Conservation (phyloP, 2,329 filamentous ascomycete species). For the Scedosporium minutisporum region DNA sequence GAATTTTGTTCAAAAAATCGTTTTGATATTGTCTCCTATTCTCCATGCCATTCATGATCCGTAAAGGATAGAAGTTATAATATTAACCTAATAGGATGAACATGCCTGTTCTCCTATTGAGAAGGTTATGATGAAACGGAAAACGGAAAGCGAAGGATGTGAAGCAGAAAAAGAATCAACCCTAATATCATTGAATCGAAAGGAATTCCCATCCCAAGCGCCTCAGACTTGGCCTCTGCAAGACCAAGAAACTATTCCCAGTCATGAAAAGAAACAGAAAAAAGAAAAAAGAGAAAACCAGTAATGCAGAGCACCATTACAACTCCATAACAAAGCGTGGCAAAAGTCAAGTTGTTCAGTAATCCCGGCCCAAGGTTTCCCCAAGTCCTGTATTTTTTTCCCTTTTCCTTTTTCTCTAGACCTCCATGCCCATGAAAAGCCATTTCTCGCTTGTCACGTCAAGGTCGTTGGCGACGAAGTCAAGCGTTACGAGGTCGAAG, state of each 20-base stretch:
- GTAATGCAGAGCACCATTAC: constrained; percentile 7
- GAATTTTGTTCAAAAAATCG: too few relatives aligned
- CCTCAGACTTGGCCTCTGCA: background rate
- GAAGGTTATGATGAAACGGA: too few relatives aligned
- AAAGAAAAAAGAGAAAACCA: constrained; percentile 1
- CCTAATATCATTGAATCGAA: too few relatives aligned
- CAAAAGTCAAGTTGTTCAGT: constrained; percentile 10
- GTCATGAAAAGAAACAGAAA: constrained; percentile 12
- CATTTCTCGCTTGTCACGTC: constrained; percentile 67
- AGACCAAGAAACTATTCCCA: constrained; percentile 7
- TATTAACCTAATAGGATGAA: background rate
- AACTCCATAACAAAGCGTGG: constrained; percentile 4
- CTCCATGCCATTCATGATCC: background rate
- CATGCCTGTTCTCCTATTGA: background rate
- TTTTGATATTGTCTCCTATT: too few relatives aligned
- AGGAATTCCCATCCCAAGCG: too few relatives aligned
- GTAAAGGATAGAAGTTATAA: background rate
- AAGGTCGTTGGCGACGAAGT: constrained; percentile 57
- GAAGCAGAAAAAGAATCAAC: too few relatives aligned
- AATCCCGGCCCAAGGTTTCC: background rate
- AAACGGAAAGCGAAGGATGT: too few relatives aligned
- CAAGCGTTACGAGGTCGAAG: constrained; percentile 72
- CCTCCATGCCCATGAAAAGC: constrained; percentile 83
- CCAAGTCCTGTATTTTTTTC: background rate
- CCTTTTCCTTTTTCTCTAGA: constrained; percentile 34